These are phyloP conservation scores for Podospora anserina DNA, from an alignment of 495 filamentous ascomycete species.

Conservation along the genomic window DNA sequence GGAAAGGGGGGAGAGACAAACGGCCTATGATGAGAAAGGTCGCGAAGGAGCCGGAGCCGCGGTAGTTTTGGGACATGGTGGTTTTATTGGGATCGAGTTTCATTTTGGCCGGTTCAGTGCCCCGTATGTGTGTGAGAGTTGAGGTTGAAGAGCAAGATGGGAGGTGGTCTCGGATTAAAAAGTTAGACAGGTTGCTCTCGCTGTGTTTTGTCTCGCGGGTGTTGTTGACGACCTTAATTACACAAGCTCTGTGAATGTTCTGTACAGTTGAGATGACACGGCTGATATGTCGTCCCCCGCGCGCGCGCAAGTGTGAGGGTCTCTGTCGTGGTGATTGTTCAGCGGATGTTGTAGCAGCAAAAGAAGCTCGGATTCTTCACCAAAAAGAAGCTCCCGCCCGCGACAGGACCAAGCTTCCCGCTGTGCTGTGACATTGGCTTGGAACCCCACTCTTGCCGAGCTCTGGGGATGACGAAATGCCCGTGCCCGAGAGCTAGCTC, in stretches of 20 bases:
- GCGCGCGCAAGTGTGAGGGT: not conserved
- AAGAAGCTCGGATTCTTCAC: not conserved
- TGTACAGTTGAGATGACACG: not conserved
- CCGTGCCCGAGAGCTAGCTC: not conserved
- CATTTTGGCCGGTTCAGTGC: slow-evolving; percentile 20
- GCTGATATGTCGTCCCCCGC: not conserved
- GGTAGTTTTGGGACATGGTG: slow-evolving; percentile 47
- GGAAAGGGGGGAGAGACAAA: slow-evolving; percentile 41
- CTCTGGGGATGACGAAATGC: not conserved
- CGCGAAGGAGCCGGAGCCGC: slow-evolving; percentile 63
- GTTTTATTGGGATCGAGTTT: slow-evolving; percentile 36
- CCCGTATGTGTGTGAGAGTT: not conserved
- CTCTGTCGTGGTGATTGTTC: not conserved
- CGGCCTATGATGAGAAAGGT: slow-evolving; percentile 96
- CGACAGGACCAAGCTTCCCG: not conserved
- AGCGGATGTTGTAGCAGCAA: not conserved
- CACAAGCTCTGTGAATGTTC: not conserved
- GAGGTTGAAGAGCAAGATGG: not conserved
- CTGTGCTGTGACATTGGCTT: not conserved
- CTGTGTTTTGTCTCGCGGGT: not conserved
- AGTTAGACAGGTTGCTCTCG: not conserved
- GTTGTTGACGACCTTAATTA: not conserved
- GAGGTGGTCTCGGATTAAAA: not conserved
- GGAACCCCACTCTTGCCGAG: not conserved
- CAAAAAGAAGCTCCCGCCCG: not conserved